Evolutionary conservation across 805 yeast species (phyloP).

Genomic region (Sugiyamaella smithiae): DNA sequence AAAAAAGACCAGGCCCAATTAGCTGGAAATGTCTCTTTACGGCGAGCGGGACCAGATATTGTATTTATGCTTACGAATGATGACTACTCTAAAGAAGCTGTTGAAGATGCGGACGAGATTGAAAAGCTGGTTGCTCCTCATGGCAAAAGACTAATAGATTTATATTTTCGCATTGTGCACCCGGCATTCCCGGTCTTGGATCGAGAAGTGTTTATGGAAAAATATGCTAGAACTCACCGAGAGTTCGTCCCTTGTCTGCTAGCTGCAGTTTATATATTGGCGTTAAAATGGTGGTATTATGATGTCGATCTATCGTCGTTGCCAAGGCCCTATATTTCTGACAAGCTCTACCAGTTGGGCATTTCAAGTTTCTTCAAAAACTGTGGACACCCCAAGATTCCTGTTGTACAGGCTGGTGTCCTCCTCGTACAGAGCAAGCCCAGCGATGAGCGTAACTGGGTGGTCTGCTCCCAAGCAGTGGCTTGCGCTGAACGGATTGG

Average conservation of each 20-base stretch:
- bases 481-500: slow-evolving; percentile 90
- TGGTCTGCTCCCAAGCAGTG: slow-evolving; percentile 79
- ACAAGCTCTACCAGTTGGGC: slow-evolving; percentile 66
- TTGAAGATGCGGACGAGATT: slow-evolving; percentile 75
- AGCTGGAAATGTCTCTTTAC: slow-evolving; percentile 58
- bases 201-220: slow-evolving; percentile 86
- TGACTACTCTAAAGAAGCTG: slow-evolving; percentile 71
- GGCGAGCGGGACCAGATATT: slow-evolving; percentile 74
- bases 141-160: slow-evolving; percentile 66
- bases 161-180: slow-evolving; percentile 81
- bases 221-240: slow-evolving; percentile 84
- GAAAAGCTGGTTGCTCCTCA: slow-evolving; percentile 89
- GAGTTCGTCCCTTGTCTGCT: slow-evolving; percentile 88
- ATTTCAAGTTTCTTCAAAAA: slow-evolving; percentile 64
- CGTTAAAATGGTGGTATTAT: slow-evolving; percentile 93
- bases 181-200: slow-evolving; percentile 91
- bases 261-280: slow-evolving; percentile 86
- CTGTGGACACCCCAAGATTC: slow-evolving; percentile 80
- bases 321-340: slow-evolving; percentile 72
- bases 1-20: slow-evolving; percentile 80
- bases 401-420: slow-evolving; percentile 89
- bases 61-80: slow-evolving; percentile 77
- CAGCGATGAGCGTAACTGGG: slow-evolving; percentile 69
- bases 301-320: slow-evolving; percentile 72
- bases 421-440: slow-evolving; percentile 65